Evolutionary conservation across 2,329 filamentous ascomycete species (phyloP), one percentile per base, ranked within the genome.

Genomic region (Alternaria incomplexa): DNA sequence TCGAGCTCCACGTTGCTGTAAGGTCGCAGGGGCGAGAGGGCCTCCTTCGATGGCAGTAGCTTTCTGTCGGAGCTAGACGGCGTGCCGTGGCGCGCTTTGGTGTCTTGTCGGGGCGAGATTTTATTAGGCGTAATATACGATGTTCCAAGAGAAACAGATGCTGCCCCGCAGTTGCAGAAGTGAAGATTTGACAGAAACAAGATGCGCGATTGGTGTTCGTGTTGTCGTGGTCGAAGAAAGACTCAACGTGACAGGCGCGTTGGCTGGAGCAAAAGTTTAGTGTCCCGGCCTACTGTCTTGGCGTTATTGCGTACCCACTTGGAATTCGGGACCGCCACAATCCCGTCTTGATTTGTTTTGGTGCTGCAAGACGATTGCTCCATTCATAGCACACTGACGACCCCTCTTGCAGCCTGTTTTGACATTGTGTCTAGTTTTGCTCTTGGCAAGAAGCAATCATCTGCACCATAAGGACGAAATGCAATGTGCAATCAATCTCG

Each of bases 221-320:
- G 53, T 61, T 68, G 65, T 64, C 65, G 62, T 62, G 47, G 56
- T 58, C 30, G 60, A 57, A 23, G 57, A 58, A 54, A 58, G 60
- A 58, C 28, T 52, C 52, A 46, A 60, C 52, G 28, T 50, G 50
- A 53, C 44, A 54, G 63, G 73, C 70, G 74, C 74, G 71, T 76
- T 69, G 65, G 70, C 44, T 61, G 66, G 65, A 70, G 63, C 65
- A 73, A 77, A 75, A 77, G 70, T 76, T 77, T 69, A 70, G 70
- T 71, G 73, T 73, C 73, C 71, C 59, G 66, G 63, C 48, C 58
- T 59, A 56, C 40, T 43, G 70, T 32, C 73, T 73, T 72, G 71
- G 72, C 73, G 57, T 56, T 64, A 22, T 40, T 46, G 32, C 59
- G 47, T 40, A 46, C 48, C 61, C 56, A 59, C 61, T 60, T 36